Conservation (phyloP, 148 eudicot genomes). For the Arbutus unedo region DNA sequence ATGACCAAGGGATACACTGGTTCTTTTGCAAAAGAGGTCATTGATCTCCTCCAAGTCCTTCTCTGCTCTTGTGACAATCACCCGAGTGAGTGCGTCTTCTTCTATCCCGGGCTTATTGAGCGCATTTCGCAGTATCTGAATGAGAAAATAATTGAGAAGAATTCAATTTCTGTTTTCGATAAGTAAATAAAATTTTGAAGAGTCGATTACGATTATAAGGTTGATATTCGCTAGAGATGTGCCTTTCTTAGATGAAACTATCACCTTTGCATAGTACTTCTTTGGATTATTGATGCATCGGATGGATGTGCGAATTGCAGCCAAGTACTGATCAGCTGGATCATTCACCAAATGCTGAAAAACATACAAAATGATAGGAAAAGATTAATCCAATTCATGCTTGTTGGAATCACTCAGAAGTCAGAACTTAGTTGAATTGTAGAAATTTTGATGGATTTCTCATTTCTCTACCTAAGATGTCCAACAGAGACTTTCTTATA, state of each 20-base stretch:
- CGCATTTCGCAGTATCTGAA: constrained; percentile 59
- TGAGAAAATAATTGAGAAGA: background rate
- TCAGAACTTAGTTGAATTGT: background rate
- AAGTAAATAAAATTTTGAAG: constrained; percentile 36
- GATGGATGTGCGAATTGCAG: constrained; percentile 51
- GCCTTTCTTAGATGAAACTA: background rate
- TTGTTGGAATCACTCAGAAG: background rate
- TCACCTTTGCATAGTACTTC: constrained; percentile 71
- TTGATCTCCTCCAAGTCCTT: constrained; percentile 27
- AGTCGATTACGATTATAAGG: constrained; percentile 37
- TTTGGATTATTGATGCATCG: constrained; percentile 61
- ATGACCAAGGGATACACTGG: constrained; percentile 36
- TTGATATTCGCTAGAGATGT: background rate
- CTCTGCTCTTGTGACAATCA: constrained; percentile 26
- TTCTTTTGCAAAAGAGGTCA: constrained; percentile 42
- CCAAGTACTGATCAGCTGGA: constrained; percentile 36
- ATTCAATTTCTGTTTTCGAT: background rate
- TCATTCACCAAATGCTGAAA: constrained; percentile 43
- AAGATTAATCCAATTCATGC: background rate
- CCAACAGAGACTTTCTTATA: background rate
- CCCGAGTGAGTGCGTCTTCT: constrained; percentile 65
- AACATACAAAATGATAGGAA: background rate
- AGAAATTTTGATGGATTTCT: background rate
- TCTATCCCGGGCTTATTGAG: constrained; percentile 55
- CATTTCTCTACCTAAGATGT: background rate